These are phyloP conservation scores for Biscogniauxia sp. DNA, from an alignment of 2,329 filamentous ascomycete species.

Conservation along the genomic window DNA sequence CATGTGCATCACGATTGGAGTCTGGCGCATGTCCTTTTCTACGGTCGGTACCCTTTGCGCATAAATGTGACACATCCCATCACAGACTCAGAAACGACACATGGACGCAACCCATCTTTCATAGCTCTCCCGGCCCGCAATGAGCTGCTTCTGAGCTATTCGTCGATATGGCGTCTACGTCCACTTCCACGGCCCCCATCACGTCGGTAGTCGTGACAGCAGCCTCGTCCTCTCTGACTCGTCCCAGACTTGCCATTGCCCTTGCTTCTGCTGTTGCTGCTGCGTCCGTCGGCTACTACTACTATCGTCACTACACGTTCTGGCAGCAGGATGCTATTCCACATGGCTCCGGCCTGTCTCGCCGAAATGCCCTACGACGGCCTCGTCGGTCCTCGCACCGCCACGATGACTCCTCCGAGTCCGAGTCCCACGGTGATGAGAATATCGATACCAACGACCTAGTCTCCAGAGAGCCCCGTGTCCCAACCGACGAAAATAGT, in stretches of 20 bases:
- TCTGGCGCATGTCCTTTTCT: too few relatives aligned
- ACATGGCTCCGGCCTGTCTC: slow-evolving; percentile 48
- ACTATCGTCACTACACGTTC: slow-evolving; percentile 43
- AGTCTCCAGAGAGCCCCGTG: slow-evolving; percentile 36
- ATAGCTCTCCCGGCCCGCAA: slow-evolving; percentile 19
- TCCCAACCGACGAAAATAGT: slow-evolving; percentile 35
- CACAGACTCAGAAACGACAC: not conserved
- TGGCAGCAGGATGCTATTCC: slow-evolving; percentile 28
- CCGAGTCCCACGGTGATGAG: slow-evolving; percentile 44
- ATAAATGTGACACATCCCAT: not conserved
- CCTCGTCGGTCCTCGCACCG: slow-evolving; percentile 37
- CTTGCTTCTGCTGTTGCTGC: slow-evolving; percentile 55
- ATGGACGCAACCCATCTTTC: not conserved
- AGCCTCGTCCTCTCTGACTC: slow-evolving; percentile 52
- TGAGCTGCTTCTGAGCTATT: slow-evolving; percentile 22
- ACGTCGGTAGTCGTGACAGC: slow-evolving; percentile 31
- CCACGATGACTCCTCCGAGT: slow-evolving; percentile 37
- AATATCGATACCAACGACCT: slow-evolving; percentile 36
- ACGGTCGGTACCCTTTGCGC: not conserved
- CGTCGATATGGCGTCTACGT: slow-evolving; percentile 44
- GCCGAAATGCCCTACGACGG: slow-evolving; percentile 67
- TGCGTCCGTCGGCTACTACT: slow-evolving; percentile 56
- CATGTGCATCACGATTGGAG: not conserved
- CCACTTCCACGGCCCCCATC: slow-evolving; percentile 6
- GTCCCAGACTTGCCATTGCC: slow-evolving; percentile 55